These are phyloP conservation scores for Vigna nakashimae DNA, from an alignment of 306 rosid species.

Conservation along the genomic window DNA sequence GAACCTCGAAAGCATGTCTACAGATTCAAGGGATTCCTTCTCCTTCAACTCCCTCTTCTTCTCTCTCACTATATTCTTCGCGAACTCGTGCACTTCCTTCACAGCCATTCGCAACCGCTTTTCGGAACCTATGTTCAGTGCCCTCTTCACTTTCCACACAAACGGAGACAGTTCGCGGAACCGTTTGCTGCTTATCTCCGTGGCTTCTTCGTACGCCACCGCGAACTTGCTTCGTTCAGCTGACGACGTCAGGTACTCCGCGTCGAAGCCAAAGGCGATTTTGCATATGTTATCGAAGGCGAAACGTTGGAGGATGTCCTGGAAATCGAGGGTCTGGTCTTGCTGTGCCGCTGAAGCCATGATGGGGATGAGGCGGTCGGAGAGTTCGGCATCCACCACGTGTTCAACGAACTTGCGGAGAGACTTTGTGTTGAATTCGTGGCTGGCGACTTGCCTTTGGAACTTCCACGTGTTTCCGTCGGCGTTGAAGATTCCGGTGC, in stretches of 20 bases:
- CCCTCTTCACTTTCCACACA: slow-evolving; percentile 62
- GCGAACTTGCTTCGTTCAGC: slow-evolving; percentile 55
- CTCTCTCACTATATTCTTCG: slow-evolving; percentile 50
- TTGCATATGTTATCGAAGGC: slow-evolving; percentile 75
- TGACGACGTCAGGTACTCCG: slow-evolving; percentile 58
- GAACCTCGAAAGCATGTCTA: slow-evolving; percentile 67
- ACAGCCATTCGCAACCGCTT: slow-evolving; percentile 45
- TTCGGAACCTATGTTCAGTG: slow-evolving; percentile 60
- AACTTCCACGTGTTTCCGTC: slow-evolving; percentile 70
- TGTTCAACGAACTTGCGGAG: slow-evolving; percentile 67
- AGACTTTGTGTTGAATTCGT: slow-evolving; percentile 66
- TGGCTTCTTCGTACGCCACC: slow-evolving; percentile 58
- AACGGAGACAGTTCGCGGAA: slow-evolving; percentile 31
- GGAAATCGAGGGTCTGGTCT: slow-evolving; percentile 57
- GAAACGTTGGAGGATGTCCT: slow-evolving; percentile 76
- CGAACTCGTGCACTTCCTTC: slow-evolving; percentile 56
- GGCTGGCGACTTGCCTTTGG: slow-evolving; percentile 72
- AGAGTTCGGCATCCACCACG: slow-evolving; percentile 68
- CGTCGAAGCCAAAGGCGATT: slow-evolving; percentile 77
- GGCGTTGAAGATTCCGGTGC: slow-evolving; percentile 69
- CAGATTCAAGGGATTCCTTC: slow-evolving; percentile 46
- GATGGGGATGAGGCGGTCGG: slow-evolving; percentile 63
- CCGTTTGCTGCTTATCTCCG: slow-evolving; percentile 52
- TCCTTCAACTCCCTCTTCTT: slow-evolving; percentile 57
- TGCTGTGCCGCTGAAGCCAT: slow-evolving; percentile 37